Evolutionary conservation across 2,329 filamentous ascomycete species (phyloP).

Genomic region (Colletotrichum coccodes): DNA sequence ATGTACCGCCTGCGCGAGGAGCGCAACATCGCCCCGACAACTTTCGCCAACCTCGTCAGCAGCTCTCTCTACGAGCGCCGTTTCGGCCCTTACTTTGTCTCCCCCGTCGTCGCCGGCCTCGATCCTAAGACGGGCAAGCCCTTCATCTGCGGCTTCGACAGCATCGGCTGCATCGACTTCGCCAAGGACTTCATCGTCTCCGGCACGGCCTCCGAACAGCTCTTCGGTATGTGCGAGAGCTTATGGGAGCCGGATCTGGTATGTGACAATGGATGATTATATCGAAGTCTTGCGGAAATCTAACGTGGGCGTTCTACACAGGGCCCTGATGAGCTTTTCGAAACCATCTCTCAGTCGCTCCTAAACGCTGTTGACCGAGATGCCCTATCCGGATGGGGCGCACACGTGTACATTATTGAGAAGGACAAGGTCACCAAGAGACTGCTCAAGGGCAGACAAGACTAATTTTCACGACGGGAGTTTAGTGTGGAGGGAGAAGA

Average conservation of each 20-base stretch:
- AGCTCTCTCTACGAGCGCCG: conserved; percentile 92
- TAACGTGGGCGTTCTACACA: conserved; percentile 48
- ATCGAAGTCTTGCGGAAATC: not conserved
- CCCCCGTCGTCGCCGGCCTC: conserved; percentile 92
- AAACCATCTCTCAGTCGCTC: conserved; percentile 96
- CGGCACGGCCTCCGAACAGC: conserved; percentile 94
- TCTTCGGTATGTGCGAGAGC: conserved; percentile 98
- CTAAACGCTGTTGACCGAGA: conserved; percentile 97
- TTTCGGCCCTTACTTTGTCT: conserved; percentile 97
- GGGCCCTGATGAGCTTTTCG: conserved; percentile 94
- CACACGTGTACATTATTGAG: conserved; percentile 99
- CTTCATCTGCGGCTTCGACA: conserved; percentile 99
- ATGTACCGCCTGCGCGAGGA: conserved; percentile 99
- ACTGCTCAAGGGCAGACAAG: conserved; percentile 96
- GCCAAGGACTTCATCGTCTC: conserved; percentile 99
- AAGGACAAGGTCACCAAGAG: conserved; percentile 99
- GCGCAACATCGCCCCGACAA: conserved; percentile 92
- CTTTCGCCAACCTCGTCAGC: conserved; percentile 95
- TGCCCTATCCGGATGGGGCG: conserved; percentile 96
- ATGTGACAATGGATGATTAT: conserved; percentile 46
- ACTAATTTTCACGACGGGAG: conserved; percentile 61
- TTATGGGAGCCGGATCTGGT: conserved; percentile 98
- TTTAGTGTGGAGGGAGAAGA: not conserved
- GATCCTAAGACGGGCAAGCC: conserved; percentile 94
- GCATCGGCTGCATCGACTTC: conserved; percentile 99